phyloP scores from a whole-genome alignment of 2,329 filamentous ascomycete genomes.

The Huntiella abstrusa region DNA sequence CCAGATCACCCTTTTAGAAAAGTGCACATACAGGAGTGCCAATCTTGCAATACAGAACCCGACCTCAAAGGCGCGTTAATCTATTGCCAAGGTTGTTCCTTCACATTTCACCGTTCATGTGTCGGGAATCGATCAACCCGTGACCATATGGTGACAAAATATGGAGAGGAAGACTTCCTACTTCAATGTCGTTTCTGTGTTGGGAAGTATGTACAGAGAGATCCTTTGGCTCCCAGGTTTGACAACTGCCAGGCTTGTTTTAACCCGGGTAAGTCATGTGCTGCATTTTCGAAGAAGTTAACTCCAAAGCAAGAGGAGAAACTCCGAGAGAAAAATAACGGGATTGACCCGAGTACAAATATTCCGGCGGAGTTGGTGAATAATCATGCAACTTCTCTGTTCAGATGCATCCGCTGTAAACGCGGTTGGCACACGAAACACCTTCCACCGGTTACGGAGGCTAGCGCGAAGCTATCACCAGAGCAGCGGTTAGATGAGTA shows the following conservation, averaged over 20 bases:
- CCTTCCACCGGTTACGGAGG: conserved; percentile 36
- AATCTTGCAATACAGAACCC: conserved; percentile 43
- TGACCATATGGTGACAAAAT: conserved; percentile 81
- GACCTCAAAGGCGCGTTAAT: conserved; percentile 51
- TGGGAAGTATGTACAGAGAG: conserved; percentile 46
- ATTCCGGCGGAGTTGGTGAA: conserved; percentile 47
- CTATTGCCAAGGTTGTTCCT: conserved; percentile 78
- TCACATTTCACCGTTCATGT: conserved; percentile 67
- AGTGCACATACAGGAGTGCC: conserved; percentile 53
- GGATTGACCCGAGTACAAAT: conserved; percentile 53
- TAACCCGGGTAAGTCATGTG: conserved; percentile 46
- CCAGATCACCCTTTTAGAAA: conserved; percentile 37
- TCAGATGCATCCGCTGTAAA: conserved; percentile 61
- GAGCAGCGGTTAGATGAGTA: conserved; percentile 51
- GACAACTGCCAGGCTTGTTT: conserved; percentile 55
- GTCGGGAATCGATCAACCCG: conserved; percentile 53
- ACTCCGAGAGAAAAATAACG: conserved; percentile 57
- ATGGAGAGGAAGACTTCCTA: conserved; percentile 58
- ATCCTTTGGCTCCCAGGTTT: conserved; percentile 46
- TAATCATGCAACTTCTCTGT: conserved; percentile 57
- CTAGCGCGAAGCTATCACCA: conserved; percentile 23
- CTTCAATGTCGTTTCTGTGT: conserved; percentile 82
- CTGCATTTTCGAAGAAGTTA: conserved; percentile 52
- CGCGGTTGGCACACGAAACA: conserved; percentile 74
- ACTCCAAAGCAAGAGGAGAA: conserved; percentile 69